Evolutionary conservation across 2,329 filamentous ascomycete genomes (phyloP).

Genomic region (Blumeria hordei): DNA sequence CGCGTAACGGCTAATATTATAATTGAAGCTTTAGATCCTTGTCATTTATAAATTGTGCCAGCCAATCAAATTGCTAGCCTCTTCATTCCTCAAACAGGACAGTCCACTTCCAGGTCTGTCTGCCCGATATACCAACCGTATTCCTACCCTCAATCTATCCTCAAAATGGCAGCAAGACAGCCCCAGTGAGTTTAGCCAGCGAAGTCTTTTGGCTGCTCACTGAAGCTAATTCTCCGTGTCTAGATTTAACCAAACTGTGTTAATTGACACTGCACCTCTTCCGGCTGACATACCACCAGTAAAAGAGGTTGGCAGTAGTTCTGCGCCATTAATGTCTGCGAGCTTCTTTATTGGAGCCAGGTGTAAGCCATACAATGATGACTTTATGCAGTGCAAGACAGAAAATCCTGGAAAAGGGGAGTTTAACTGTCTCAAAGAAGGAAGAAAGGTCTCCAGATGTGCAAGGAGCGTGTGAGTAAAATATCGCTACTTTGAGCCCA

Average conservation of each 20-base stretch:
- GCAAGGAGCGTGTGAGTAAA: constrained; percentile 74
- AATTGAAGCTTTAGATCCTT: too few species aligned
- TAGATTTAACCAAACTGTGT: constrained; percentile 85
- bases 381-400: constrained; percentile 99
- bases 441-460: constrained; percentile 86
- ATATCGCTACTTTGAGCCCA: not conserved
- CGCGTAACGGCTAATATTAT: too few species aligned
- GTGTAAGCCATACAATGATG: constrained; percentile 90
- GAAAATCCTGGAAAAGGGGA: constrained; percentile 80
- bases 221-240: constrained; percentile 13
- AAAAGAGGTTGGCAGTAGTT: constrained; percentile 78
- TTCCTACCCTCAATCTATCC: constrained; percentile 1
- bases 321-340: constrained; percentile 74
- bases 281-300: constrained; percentile 81
- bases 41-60: too few species aligned
- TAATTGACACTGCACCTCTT: constrained; percentile 89
- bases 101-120: too few species aligned
- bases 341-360: constrained; percentile 93
- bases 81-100: too few species aligned
- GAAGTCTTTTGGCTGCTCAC: not conserved
- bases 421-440: constrained; percentile 87
- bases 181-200: constrained; percentile 7
- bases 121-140: too few species aligned
- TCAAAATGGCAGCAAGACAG: constrained; percentile 13
- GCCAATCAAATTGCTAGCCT: too few species aligned